These are phyloP conservation scores for Amphichorda felina DNA, from an alignment of 2,329 filamentous ascomycete genomes.

Conservation along the genomic window DNA sequence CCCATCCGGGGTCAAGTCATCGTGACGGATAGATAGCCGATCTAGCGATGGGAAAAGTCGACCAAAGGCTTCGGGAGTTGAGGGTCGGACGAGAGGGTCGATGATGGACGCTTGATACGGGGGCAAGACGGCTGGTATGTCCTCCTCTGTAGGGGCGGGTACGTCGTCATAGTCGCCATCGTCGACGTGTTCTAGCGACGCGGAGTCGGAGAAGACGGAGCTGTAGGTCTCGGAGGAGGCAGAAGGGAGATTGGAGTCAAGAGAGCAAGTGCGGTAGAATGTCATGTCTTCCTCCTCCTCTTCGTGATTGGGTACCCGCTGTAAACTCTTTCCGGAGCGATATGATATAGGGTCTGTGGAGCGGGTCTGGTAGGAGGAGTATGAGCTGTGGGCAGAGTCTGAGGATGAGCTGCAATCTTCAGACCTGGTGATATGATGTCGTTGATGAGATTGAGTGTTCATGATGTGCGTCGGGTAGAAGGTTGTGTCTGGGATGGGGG, in stretches of 20 bases:
- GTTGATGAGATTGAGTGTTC: not conserved
- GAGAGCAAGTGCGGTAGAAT: constrained; percentile 4
- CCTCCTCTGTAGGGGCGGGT: constrained; percentile 13
- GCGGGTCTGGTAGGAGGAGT: constrained; percentile 4
- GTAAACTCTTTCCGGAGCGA: not conserved
- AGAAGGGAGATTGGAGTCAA: not conserved
- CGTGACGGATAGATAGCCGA: constrained; percentile 73
- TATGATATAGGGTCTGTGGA: not conserved
- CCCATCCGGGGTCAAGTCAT: constrained; percentile 80
- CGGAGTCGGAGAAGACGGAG: constrained; percentile 44
- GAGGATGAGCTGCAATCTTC: not conserved
- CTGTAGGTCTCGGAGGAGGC: constrained; percentile 66
- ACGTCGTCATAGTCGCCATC: constrained; percentile 13
- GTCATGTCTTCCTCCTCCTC: constrained; percentile 2
- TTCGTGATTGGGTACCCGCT: not conserved
- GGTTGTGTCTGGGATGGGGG: too few relatives aligned
- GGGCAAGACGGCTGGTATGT: constrained; percentile 39
- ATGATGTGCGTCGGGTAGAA: not conserved
- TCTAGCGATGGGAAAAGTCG: constrained; percentile 78
- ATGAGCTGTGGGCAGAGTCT: constrained; percentile 1
- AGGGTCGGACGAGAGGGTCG: constrained; percentile 57
- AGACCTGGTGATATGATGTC: not conserved
- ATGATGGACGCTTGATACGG: constrained; percentile 46
- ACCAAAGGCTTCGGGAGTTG: constrained; percentile 72
- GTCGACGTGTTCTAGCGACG: constrained; percentile 5